phyloP scores from a whole-genome alignment of 2,329 filamentous ascomycete genomes.

The Sclerotinia sclerotiorum region DNA sequence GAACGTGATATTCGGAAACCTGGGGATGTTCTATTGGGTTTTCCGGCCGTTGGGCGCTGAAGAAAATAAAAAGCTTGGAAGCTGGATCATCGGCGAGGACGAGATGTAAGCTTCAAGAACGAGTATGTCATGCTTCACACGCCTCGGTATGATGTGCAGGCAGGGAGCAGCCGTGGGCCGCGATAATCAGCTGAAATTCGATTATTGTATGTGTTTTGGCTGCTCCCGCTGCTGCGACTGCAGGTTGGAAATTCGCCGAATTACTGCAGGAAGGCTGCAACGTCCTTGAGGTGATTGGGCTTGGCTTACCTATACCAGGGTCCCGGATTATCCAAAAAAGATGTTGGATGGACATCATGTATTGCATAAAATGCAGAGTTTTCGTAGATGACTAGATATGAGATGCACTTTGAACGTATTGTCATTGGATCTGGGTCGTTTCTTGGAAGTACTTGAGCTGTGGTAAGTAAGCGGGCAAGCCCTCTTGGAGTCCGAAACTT shows the following conservation, averaged over 20 bases:
- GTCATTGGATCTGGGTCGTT: slow-evolving; percentile 8
- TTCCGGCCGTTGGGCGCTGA: slow-evolving; percentile 16
- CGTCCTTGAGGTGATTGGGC: not conserved
- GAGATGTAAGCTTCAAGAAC: slow-evolving; percentile 17
- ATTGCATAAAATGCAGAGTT: slow-evolving; percentile 10
- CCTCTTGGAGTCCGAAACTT: slow-evolving; percentile 2
- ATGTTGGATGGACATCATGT: not conserved
- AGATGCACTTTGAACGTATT: not conserved
- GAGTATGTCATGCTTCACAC: slow-evolving; percentile 19
- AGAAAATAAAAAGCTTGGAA: not conserved
- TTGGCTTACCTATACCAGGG: slow-evolving; percentile 20
- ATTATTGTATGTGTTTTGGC: slow-evolving; percentile 1
- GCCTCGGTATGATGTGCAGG: slow-evolving; percentile 18
- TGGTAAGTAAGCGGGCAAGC: slow-evolving; percentile 16
- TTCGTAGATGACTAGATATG: slow-evolving; percentile 10
- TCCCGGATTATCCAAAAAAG: slow-evolving; percentile 2
- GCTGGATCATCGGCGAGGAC: slow-evolving; percentile 19
- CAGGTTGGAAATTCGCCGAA: slow-evolving; percentile 18
- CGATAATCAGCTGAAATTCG: slow-evolving; percentile 7
- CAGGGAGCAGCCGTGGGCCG: slow-evolving; percentile 2
- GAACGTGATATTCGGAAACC: slow-evolving; percentile 13
- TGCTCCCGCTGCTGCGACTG: not conserved
- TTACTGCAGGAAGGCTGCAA: slow-evolving; percentile 11
- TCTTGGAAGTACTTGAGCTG: slow-evolving; percentile 5
- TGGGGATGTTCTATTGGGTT: slow-evolving; percentile 13